Base-by-base conservation (phyloP, 306 rosid species). In the Citrullus colocynthis region DNA sequence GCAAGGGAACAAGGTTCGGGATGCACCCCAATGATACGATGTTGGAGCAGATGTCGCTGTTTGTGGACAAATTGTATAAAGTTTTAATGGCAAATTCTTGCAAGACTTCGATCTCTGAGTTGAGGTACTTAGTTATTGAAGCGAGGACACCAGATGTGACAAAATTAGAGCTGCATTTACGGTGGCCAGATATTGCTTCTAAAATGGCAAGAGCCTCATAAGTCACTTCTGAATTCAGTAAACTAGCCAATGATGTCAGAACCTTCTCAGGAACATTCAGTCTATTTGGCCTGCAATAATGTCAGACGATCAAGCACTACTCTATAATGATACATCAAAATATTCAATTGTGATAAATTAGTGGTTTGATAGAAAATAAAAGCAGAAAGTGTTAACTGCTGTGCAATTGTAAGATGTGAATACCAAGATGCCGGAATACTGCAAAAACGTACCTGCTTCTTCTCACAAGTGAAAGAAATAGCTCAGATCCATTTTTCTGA, bases 201-300 rank as follows among this genome's bases (percentile, higher is more conserved):
- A 92, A 60, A 78, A 88, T 61, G 56, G 81, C 75, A 79, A 96
- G 93, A 82, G 81, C 93, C 83, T 91, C 97, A 79, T 80, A 87
- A 14, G 36, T 76, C 56, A 85, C 88, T 80, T 84, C 86, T 58
- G 96, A 89, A 76, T 87, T 83, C 28, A 96, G 85, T 81, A 91
- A 85, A 75, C 76, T 84, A 52, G 90, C 89, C 76, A 89, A 79
- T 72, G 82, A 54, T 61, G 74, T 80, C 75, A 85, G 88, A 28
- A 80, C 73, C 6, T 92, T 92, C 72, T 92, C 91, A 18, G 59
- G 64, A 59, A 85, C 79, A 85, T 41, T 44, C 12, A 63, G 66
- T 79, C 77, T 72, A 20, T 80, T 84, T 51, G 82, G 67, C 79
- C 99, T 96, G 91, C 82, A 89, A 79, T 34, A 72, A 55, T 67